phyloP scores from a whole-genome alignment of 2,329 filamentous ascomycete genomes.

The Alternaria arborescens region DNA sequence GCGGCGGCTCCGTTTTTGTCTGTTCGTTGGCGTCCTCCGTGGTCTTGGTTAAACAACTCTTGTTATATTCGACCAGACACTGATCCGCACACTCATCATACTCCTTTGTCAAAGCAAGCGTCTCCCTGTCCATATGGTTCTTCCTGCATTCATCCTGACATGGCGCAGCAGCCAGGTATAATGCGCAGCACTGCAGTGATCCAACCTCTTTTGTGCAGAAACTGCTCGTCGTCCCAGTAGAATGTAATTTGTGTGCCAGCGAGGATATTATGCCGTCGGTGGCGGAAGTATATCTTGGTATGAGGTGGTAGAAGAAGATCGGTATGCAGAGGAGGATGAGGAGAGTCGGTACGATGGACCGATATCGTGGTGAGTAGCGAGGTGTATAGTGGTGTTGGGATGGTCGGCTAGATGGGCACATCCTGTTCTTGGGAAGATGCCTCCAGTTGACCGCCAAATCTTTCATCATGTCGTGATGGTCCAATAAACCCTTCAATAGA shows the following conservation, averaged over 20 bases:
- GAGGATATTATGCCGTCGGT: neutral
- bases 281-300: slow-evolving; percentile 3
- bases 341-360: neutral
- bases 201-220: slow-evolving; percentile 12
- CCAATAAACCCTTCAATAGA: neutral
- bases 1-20: neutral
- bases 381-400: neutral
- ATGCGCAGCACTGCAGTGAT: slow-evolving; percentile 4
- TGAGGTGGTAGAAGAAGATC: slow-evolving; percentile 19
- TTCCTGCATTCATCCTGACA: slow-evolving; percentile 15
- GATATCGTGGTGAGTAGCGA: slow-evolving; percentile 5
- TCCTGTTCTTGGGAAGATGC: neutral
- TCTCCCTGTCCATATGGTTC: slow-evolving; percentile 6
- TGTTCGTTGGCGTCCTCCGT: fast-evolving
- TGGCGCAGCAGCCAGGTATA: slow-evolving; percentile 6
- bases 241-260: neutral
- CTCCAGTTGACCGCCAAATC: neutral
- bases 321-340: slow-evolving; percentile 14
- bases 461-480: neutral
- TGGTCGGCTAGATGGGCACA: neutral
- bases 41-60: neutral
- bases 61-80: slow-evolving; percentile 12
- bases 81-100: slow-evolving; percentile 11
- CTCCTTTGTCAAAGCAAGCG: slow-evolving; percentile 1
- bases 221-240: neutral